Conservation (phyloP, 768 basidiomycete species). For the Rhizopogon roseolus region DNA sequence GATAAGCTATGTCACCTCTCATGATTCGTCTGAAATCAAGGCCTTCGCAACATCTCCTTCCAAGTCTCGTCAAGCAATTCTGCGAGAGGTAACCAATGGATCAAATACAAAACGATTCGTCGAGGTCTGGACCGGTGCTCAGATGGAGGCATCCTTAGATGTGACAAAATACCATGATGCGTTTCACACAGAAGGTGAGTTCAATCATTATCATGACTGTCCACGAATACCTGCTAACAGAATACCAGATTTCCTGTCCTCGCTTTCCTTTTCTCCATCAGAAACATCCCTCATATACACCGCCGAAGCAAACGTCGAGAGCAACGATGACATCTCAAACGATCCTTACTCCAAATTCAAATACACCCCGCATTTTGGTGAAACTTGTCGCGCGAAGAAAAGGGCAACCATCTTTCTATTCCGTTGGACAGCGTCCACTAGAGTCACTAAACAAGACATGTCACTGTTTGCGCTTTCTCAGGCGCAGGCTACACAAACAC, state of each 20-base stretch:
- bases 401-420: constrained; percentile 52
- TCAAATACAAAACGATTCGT: constrained; percentile 42
- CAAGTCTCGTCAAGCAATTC: constrained; percentile 36
- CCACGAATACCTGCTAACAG: background rate
- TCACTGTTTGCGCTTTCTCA: constrained; percentile 10
- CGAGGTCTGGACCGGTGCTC: constrained; percentile 51
- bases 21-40: constrained; percentile 31
- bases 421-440: constrained; percentile 31
- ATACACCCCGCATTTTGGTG: constrained; percentile 60
- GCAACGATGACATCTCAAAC: constrained; percentile 14
- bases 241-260: constrained; percentile 44
- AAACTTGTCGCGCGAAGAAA: constrained; percentile 49
- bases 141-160: constrained; percentile 43
- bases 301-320: constrained; percentile 45
- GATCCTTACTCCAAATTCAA: constrained; percentile 38
- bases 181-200: constrained; percentile 59
- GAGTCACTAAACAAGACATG: constrained; percentile 3
- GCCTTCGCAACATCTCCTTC: constrained; percentile 40
- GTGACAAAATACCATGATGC: constrained; percentile 54
- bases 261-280: constrained; percentile 49
- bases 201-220: background rate
- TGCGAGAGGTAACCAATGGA: constrained; percentile 31
- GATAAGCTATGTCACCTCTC: constrained; percentile 5
- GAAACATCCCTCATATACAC: constrained; percentile 53
- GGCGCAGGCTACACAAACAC: constrained; percentile 2